Base-by-base conservation (phyloP, 1,284 basidiomycete genomes). In the Volvariella surrecta region DNA sequence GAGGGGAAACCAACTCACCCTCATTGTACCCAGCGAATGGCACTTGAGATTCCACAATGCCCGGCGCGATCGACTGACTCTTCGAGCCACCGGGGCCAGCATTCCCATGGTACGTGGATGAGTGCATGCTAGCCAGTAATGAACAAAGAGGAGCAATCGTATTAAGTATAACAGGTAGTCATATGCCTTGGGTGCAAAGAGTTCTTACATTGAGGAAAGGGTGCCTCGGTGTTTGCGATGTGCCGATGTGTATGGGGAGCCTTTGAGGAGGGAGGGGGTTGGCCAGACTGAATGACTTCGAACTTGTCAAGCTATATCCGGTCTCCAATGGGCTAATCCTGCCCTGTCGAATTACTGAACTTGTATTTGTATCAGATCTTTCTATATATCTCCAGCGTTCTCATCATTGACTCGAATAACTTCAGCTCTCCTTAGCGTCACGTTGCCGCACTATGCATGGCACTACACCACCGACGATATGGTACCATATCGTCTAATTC, bases 121-220 rank as follows among this genome's bases (percentile, higher is more conserved):
- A 19, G 18, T 35, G 34, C 34, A 35, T 35, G 34, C 8, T 19
- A 16, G 34, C n/a, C 15, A 35, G 34, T 35, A 19, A 7, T 35
- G 18, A n/a, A 35, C 18, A 19, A 35, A 16, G 34, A 35, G 18
- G 8, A 16, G 6, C n/a, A 7, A 19, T 19, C 7, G n/a, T 35
- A n/a, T 35, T 35, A 35, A 35, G 34, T 35, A 35, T 35, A 35
- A 35, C 18, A 35, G 34, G 34, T n/a, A 35, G 34, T 15, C 34
- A 15, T 15, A 35, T 35, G 34, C 7, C 34, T 35, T n/a, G 6
- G n/a, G 15, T 15, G n/a, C 6, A 35, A 35, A 19, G 4, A 7
- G 34, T 15, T 35, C 18, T 16, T 15, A 35, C 34, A 35, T 35
- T 35, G 34, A 35, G 18, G n/a, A 35, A 35, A 16, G 34, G 34